A percentile compares a stretch with the other conserved stretches of the same genome.
phyloP scores from a whole-genome alignment of 208 protist species.

The Acanthamoeba divionensis region DNA sequence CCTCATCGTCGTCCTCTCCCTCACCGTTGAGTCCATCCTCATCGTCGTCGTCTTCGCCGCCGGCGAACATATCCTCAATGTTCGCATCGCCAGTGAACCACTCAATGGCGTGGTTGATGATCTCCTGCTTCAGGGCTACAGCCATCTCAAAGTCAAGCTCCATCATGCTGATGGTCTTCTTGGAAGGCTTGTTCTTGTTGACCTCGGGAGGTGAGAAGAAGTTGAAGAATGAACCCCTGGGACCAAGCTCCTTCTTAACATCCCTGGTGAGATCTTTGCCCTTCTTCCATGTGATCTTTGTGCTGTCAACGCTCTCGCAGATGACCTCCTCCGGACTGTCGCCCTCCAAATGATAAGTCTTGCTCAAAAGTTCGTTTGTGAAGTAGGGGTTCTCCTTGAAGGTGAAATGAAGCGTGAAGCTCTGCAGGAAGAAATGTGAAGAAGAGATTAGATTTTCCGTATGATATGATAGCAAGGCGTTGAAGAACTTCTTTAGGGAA shows the following conservation, averaged over 20 bases:
- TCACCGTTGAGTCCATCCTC: conserved; percentile 27
- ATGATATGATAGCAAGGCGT: not conserved
- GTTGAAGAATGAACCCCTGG: conserved; percentile 31
- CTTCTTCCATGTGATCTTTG: conserved; percentile 24
- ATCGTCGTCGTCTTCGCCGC: not conserved
- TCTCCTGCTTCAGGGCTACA: conserved; percentile 13
- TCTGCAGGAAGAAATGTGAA: not conserved
- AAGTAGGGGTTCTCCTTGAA: conserved; percentile 67
- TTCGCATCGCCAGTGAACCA: conserved; percentile 49
- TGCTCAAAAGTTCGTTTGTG: conserved; percentile 57
- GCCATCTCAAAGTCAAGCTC: conserved; percentile 55
- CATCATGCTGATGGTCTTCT: not conserved
- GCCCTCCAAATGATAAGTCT: conserved; percentile 64
- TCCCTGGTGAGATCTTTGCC: conserved; percentile 39
- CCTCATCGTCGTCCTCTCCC: conserved; percentile 44
- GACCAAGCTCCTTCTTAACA: not conserved
- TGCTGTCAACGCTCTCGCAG: conserved; percentile 54
- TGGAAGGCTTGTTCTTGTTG: conserved; percentile 12
- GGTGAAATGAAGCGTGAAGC: conserved; percentile 62
- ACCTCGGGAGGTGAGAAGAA: conserved; percentile 30
- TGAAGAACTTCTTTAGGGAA: not conserved
- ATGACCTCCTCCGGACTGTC: conserved; percentile 12
- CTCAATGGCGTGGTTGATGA: conserved; percentile 47
- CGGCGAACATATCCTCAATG: not conserved
- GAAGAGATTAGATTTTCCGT: not conserved